Evolutionary conservation across 2,329 filamentous ascomycete genomes (phyloP), one percentile per base, ranked within the genome.

Genomic region (Arthrobotrys musiformis): DNA sequence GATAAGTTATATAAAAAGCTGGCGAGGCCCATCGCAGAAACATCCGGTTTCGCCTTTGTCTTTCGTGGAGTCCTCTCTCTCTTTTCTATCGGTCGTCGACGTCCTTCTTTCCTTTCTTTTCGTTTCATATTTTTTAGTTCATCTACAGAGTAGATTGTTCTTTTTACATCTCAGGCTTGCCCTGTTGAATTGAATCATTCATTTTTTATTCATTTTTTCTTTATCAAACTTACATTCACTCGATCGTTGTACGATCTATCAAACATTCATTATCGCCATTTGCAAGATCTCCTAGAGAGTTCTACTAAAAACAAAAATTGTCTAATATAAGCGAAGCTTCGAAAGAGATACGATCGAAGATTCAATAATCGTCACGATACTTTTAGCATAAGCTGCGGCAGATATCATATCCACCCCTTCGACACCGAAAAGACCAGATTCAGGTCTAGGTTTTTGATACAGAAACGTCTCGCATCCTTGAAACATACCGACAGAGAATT

Each of bases 191-290:
- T n/a, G n/a, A n/a, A n/a, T n/a, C n/a, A n/a, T n/a, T n/a, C n/a
- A n/a, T n/a, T n/a, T n/a, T n/a, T n/a, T n/a, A n/a, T n/a, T 61
- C 17, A 15, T 50, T 37, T 30, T 11, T 50, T 69, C 66, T 54
- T 73, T 73, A 61, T 66, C 40, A 54, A 44, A 30, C 19, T 62
- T 58, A 37, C 58, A 72, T 28, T 64, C 58, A 35, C 60, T 64
- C 30, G 17, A 48, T 73, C 69, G 69, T 73, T 66, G 69, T 61
- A 73, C 69, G 69, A 73, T 64, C 24, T 42, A 73, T 73, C 61
- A 30, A 52, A 64, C 48, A 66, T 73, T 73, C 40, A 28, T 50
- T 61, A n/a, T n/a, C n/a, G n/a, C n/a, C n/a, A n/a, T 50, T 4
- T 24, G 13, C 24, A 5, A 48, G 35, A 48, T 42, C 60, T 73